A percentile compares a stretch with the other conserved stretches of the same genome.
Conservation (phyloP, 2,329 filamentous ascomycete species). For the Penicillium sp. region DNA sequence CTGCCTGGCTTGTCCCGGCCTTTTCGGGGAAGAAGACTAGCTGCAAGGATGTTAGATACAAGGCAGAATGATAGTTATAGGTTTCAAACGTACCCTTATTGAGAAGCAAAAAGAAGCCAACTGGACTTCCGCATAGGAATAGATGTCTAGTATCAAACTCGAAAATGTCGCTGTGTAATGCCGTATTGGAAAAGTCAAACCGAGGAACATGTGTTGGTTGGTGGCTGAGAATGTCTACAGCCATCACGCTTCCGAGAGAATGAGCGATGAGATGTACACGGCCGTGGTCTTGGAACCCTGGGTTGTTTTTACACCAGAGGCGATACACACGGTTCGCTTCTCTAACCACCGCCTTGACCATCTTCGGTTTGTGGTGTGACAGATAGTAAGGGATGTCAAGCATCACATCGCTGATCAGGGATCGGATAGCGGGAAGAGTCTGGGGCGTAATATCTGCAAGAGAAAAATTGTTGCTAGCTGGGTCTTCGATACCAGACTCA, state of each 20-base stretch:
- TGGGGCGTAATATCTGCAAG: constrained; percentile 89
- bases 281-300: constrained; percentile 75
- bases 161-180: constrained; percentile 61
- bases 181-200: constrained; percentile 40
- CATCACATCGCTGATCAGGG: constrained; percentile 96
- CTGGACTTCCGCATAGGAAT: constrained; percentile 86
- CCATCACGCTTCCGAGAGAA: constrained; percentile 92
- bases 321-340: constrained; percentile 96
- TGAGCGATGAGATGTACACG: constrained; percentile 91
- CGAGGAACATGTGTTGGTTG: constrained; percentile 73
- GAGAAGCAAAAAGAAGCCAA: constrained; percentile 87
- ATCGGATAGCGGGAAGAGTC: constrained; percentile 87
- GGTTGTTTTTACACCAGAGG: constrained; percentile 92
- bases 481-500: constrained; percentile 52
- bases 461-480: constrained; percentile 61
- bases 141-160: constrained; percentile 90
- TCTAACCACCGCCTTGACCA: constrained; percentile 82
- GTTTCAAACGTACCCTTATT: constrained; percentile 54
- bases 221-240: constrained; percentile 82
- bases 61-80: constrained; percentile 11
- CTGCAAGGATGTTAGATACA: constrained; percentile 34
- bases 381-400: constrained; percentile 98
- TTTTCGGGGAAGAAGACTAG: constrained; percentile 70
- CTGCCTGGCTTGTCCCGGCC: constrained; percentile 74
- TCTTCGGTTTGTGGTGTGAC: constrained; percentile 91